Base-by-base conservation (phyloP, 768 basidiomycete species). In the Russula sp. region DNA sequence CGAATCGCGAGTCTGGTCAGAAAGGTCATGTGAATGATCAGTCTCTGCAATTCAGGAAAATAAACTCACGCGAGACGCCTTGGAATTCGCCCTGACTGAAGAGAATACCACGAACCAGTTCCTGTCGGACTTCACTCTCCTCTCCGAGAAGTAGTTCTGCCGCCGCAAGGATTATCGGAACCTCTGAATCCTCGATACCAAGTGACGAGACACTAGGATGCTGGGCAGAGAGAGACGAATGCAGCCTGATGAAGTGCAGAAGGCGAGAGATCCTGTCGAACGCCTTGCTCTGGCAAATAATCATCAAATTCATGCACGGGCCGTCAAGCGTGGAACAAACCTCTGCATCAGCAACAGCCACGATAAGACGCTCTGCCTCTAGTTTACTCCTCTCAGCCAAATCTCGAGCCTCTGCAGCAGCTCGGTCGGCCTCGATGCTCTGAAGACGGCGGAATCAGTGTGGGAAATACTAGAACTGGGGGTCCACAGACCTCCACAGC, bases 401-500 rank as follows among this genome's bases (percentile, higher is more conserved):
- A 70, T 83, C 84, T 49, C 70, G 68, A 13, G 81, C 75, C 29
- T 83, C 68, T 65, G 88, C 83, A 47, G 81, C 82, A 1, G 75
- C 77, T 16, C 82, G 67, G 64, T 88, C 88, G 1, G 80, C 75
- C 73, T 92, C 90, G 66, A 86, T 77, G 46, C 72, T 72, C 90
- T 91, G 65, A 11, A 56, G 25, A 42, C 34, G 47, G 39, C 16
- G 47, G 57, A 20, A 45, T 52, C 16, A 57, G n/a, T 29, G 60
- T 45, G 22, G 55, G 38, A 58, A 20, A 57, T 34, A 36, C 9
- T 42, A 38, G 35, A 38, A 29, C 14, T 39, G 22, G 34, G 41
- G 43, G 34, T 35, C 35, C 50, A 72, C 77, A 43, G 48, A 93
- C 93, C 82, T 96, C 91, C 64, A 94, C 79, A 45, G 81, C 83